Conservation (phyloP, 192 early-diverging fungal species). For the Pilaira anomala region DNA sequence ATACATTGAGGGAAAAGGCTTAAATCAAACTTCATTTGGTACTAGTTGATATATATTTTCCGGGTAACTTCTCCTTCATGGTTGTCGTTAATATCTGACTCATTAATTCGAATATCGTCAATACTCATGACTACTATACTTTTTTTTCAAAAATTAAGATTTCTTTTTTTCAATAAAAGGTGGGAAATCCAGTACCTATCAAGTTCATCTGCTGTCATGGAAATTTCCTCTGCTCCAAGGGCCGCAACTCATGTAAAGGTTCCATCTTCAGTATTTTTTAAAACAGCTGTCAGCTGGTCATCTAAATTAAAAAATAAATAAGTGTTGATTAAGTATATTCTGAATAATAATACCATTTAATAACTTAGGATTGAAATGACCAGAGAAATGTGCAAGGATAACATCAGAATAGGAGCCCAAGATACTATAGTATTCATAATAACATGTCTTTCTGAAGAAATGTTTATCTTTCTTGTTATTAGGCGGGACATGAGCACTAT, state of each 20-base stretch:
- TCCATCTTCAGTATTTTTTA: background rate
- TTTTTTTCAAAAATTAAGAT: too few relatives aligned
- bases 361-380: constrained; percentile 33
- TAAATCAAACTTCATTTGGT: too few relatives aligned
- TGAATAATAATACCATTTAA: background rate
- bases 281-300: constrained; percentile 27
- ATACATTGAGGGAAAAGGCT: too few relatives aligned
- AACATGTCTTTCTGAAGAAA: constrained; percentile 23
- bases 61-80: too few relatives aligned
- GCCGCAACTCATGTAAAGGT: constrained; percentile 10
- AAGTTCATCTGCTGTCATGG: constrained; percentile 11
- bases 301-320: background rate
- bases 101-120: too few relatives aligned
- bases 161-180: too few relatives aligned
- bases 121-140: too few relatives aligned
- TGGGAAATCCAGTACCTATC: too few relatives aligned
- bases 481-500: constrained; percentile 30
- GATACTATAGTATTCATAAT: constrained; percentile 25
- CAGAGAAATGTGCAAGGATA: constrained; percentile 39
- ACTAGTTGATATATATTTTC: too few relatives aligned
- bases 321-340: background rate
- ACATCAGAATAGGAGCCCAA: constrained; percentile 34
- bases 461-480: constrained; percentile 19
- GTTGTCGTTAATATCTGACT: too few relatives aligned
- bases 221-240: constrained; percentile 1